Conservation (phyloP, 2,329 filamentous ascomycete genomes). For the Pestalotiopsis sp. region DNA sequence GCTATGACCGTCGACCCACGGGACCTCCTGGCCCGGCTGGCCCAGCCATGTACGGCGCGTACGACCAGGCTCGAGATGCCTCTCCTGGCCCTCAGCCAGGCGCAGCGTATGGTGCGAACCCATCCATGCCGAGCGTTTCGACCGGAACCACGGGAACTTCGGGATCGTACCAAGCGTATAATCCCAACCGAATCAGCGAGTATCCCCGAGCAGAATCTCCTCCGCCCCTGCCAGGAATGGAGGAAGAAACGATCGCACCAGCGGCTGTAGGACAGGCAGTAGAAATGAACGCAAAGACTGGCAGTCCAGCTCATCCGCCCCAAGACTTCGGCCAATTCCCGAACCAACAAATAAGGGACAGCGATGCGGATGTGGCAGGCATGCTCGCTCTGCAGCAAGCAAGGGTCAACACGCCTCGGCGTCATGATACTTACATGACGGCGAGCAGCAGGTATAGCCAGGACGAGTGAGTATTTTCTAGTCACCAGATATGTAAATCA, state of each 20-base stretch:
- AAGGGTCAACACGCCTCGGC: constrained; percentile 35
- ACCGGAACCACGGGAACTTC: constrained; percentile 28
- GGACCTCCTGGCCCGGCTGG: constrained; percentile 30
- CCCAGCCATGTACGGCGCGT: constrained; percentile 27
- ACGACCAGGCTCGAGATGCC: constrained; percentile 32
- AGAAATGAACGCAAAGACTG: constrained; percentile 78
- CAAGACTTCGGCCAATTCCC: constrained; percentile 47
- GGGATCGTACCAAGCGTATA: constrained; percentile 45
- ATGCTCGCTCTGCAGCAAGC: constrained; percentile 73
- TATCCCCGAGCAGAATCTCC: constrained; percentile 66
- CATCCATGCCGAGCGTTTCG: constrained; percentile 38
- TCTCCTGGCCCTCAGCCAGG: constrained; percentile 39
- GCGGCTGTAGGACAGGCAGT: constrained; percentile 65
- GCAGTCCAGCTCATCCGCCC: constrained; percentile 48
- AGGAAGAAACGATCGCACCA: constrained; percentile 28
- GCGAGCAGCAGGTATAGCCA: constrained; percentile 74
- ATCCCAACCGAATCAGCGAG: constrained; percentile 41
- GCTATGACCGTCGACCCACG: constrained; percentile 36
- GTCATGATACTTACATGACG: constrained; percentile 58
- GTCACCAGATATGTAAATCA: not conserved
- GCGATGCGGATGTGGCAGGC: constrained; percentile 71
- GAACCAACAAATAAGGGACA: constrained; percentile 55
- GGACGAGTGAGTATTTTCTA: constrained; percentile 66
- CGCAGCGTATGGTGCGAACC: constrained; percentile 39
- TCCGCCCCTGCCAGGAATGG: constrained; percentile 57